A percentile compares a stretch with the other conserved stretches of the same genome.
These are phyloP conservation scores for Geosmithia morbida DNA, from an alignment of 2,329 filamentous ascomycete genomes.

Conservation along the genomic window DNA sequence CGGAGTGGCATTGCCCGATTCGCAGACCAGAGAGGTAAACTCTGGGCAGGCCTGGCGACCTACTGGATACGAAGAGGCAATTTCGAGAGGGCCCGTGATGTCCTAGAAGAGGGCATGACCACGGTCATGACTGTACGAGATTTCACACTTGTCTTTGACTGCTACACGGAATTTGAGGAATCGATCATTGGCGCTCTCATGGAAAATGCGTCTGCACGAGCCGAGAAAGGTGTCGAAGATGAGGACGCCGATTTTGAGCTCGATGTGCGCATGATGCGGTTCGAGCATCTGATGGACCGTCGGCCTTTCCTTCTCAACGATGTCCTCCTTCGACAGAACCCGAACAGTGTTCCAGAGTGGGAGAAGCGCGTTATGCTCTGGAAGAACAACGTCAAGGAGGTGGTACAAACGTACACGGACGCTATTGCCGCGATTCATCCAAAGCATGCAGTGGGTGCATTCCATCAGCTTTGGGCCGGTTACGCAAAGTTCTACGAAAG, in stretches of 20 bases:
- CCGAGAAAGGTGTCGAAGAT: constrained; percentile 65
- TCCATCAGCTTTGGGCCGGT: constrained; percentile 90
- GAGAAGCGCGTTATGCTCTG: constrained; percentile 91
- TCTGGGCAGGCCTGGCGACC: constrained; percentile 89
- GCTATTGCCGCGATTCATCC: constrained; percentile 88
- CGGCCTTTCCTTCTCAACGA: constrained; percentile 94
- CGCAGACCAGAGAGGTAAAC: constrained; percentile 81
- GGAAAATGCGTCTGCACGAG: constrained; percentile 67
- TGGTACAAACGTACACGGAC: constrained; percentile 87
- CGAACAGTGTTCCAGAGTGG: constrained; percentile 93
- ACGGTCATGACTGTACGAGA: constrained; percentile 98
- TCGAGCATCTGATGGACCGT: constrained; percentile 95
- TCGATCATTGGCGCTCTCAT: constrained; percentile 85
- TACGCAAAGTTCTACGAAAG: constrained; percentile 96
- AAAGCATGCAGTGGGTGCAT: constrained; percentile 85
- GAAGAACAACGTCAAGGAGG: constrained; percentile 83
- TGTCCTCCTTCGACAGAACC: constrained; percentile 86
- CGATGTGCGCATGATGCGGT: constrained; percentile 93
- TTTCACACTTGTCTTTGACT: constrained; percentile 92
- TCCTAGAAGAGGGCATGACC: constrained; percentile 92
- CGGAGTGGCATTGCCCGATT: constrained; percentile 84
- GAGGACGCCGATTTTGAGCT: constrained; percentile 85
- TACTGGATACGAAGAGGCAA: constrained; percentile 92
- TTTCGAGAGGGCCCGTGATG: constrained; percentile 83
- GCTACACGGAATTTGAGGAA: constrained; percentile 94